Percentiles rank a stretch among this genome's conserved stretches.
Evolutionary conservation across 2,329 filamentous ascomycete genomes (phyloP).

Genomic region (Neocatenulostroma microsporum): DNA sequence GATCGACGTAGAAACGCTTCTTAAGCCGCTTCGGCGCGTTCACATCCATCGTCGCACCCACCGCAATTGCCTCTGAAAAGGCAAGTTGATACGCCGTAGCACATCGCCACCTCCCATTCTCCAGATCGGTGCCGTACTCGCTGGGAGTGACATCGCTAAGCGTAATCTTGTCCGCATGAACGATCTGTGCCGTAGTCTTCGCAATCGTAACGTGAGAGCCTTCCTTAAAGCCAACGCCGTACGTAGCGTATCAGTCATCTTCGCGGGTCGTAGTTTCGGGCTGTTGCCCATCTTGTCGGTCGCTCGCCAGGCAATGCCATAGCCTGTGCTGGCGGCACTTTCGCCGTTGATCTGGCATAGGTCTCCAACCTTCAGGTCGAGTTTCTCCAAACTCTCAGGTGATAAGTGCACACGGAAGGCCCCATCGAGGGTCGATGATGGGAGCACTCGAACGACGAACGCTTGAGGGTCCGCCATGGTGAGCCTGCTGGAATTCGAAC

Average conservation of each 20-base stretch:
- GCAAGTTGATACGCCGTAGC: slow-evolving; percentile 31
- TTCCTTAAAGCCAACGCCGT: slow-evolving; percentile 65
- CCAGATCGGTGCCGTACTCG: slow-evolving; percentile 18
- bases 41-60: slow-evolving; percentile 63
- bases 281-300: slow-evolving; percentile 42
- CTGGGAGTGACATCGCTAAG: slow-evolving; percentile 51
- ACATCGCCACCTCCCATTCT: slow-evolving; percentile 31
- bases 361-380: slow-evolving; percentile 52
- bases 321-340: slow-evolving; percentile 38
- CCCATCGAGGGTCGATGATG: slow-evolving; percentile 38
- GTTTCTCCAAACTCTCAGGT: slow-evolving; percentile 46
- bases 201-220: slow-evolving; percentile 60
- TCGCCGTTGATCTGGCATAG: slow-evolving; percentile 46
- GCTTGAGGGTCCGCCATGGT: no score
- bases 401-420: slow-evolving; percentile 54
- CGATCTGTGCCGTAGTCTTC: slow-evolving; percentile 43
- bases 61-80: slow-evolving; percentile 59
- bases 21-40: slow-evolving; percentile 49
- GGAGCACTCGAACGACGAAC: slow-evolving; percentile 40
- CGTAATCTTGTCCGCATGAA: slow-evolving; percentile 51
- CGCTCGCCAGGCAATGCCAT: slow-evolving; percentile 57
- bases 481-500: no score
- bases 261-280: slow-evolving; percentile 61
- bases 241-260: slow-evolving; percentile 64
- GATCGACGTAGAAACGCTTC: slow-evolving; percentile 53